Percentiles rank a stretch among this genome's conserved stretches.
Conservation (phyloP, 1,284 basidiomycete genomes). For the Lentinus polychrous region DNA sequence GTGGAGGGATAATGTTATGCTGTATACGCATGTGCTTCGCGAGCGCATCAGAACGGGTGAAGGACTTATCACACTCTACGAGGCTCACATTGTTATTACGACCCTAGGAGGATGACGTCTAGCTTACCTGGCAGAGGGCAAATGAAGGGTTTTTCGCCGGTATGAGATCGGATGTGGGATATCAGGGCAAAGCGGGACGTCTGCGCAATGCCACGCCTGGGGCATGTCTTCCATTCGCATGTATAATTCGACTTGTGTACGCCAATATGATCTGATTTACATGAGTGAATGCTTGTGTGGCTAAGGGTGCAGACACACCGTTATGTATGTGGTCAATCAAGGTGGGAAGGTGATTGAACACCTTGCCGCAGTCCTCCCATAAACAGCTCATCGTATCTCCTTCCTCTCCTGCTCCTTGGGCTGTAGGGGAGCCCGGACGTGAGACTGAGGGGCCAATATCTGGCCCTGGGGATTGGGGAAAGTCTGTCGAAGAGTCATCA, state of each 20-base stretch:
- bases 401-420: constrained; percentile 14
- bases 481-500: constrained; percentile 15
- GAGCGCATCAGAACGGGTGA: constrained; percentile 86
- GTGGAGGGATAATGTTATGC: constrained; percentile 70
- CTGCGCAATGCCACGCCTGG: constrained; percentile 72
- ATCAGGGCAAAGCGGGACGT: constrained; percentile 85
- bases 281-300: neutral
- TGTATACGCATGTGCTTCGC: constrained; percentile 88
- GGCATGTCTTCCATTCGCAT: constrained; percentile 84
- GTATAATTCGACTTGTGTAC: constrained; percentile 83
- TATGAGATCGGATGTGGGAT: constrained; percentile 84
- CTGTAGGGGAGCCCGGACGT: constrained; percentile 21
- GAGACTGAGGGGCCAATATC: constrained; percentile 16
- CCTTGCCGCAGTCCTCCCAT: constrained; percentile 72
- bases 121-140: constrained; percentile 69
- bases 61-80: constrained; percentile 87
- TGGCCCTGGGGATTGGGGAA: constrained; percentile 11
- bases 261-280: constrained; percentile 63
- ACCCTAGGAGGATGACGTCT: neutral
- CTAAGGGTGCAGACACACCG: constrained; percentile 36
- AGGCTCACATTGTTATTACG: neutral
- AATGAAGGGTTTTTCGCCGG: constrained; percentile 88
- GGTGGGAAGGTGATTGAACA: constrained; percentile 63
- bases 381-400: constrained; percentile 45
- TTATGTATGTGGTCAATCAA: constrained; percentile 77